These are phyloP conservation scores for Hyphodiscus hymeniophilus DNA, from an alignment of 495 filamentous ascomycete genomes.

Conservation along the genomic window DNA sequence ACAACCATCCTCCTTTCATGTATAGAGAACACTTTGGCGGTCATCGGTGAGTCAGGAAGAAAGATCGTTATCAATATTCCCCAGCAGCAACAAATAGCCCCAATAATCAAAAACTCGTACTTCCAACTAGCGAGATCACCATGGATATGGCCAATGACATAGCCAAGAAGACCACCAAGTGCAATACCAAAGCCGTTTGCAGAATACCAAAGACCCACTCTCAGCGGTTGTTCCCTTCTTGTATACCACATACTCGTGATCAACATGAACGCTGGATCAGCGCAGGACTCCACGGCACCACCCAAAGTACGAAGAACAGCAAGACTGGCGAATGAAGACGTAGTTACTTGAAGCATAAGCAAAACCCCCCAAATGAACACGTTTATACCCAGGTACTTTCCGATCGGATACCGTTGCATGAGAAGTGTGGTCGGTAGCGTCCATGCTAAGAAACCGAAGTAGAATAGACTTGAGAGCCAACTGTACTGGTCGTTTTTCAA, in stretches of 20 bases:
- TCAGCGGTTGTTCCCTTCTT: slow-evolving; percentile 41
- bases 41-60: slow-evolving; percentile 54
- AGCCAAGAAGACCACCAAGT: slow-evolving; percentile 12
- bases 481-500: slow-evolving; percentile 47
- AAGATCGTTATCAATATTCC: slow-evolving; percentile 8
- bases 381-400: slow-evolving; percentile 51
- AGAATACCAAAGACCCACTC: slow-evolving; percentile 52
- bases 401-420: slow-evolving; percentile 49
- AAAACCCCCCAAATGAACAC: slow-evolving; percentile 49
- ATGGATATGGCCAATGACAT: slow-evolving; percentile 18
- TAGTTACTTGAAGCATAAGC: slow-evolving; percentile 28
- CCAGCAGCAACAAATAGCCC: slow-evolving; percentile 9
- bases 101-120: slow-evolving; percentile 54
- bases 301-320: slow-evolving; percentile 52
- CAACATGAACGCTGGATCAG: slow-evolving; percentile 52
- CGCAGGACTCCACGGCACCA: slow-evolving; percentile 51
- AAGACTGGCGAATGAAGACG: slow-evolving; percentile 29
- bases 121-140: slow-evolving; percentile 11
- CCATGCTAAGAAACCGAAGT: slow-evolving; percentile 49
- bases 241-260: slow-evolving; percentile 58
- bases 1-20: slow-evolving; percentile 51
- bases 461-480: slow-evolving; percentile 53
- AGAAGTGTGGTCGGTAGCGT: slow-evolving; percentile 26
- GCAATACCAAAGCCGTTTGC: slow-evolving; percentile 50
- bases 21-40: slow-evolving; percentile 50